Evolutionary conservation across 305 asterid genomes (phyloP).

Genomic region (Fraxinus angustifolia): DNA sequence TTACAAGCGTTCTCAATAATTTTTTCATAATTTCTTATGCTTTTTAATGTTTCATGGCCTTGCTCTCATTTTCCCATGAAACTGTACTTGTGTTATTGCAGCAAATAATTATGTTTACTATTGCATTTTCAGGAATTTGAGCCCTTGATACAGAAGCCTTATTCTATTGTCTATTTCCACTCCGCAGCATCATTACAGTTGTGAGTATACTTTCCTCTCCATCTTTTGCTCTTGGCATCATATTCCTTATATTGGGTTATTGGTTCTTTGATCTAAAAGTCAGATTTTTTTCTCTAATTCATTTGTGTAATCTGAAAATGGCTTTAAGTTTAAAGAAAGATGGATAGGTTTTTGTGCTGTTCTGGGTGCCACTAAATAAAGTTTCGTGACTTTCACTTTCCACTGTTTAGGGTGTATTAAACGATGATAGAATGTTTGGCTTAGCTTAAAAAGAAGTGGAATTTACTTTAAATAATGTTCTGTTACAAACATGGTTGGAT

Average conservation of each 20-base stretch:
- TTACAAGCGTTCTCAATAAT: slow-evolving; percentile 14
- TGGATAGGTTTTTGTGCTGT: not conserved
- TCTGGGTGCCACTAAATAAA: not conserved
- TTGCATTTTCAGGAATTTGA: slow-evolving; percentile 79
- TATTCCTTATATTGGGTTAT: not conserved
- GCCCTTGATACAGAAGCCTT: slow-evolving; percentile 95
- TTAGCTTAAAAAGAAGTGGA: not conserved
- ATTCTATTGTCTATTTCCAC: slow-evolving; percentile 81
- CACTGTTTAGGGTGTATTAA: not conserved
- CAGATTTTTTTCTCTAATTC: not conserved
- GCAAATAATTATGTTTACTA: not conserved
- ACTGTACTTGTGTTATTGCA: not conserved
- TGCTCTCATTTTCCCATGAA: slow-evolving; percentile 15
- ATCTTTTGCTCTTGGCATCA: not conserved
- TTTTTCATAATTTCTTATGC: not conserved
- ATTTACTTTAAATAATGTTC: not conserved
- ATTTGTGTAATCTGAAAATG: not conserved
- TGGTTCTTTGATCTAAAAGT: not conserved
- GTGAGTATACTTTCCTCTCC: slow-evolving; percentile 43
- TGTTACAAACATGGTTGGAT: not conserved
- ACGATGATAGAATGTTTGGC: not conserved
- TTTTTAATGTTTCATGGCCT: not conserved
- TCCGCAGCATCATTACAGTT: slow-evolving; percentile 87
- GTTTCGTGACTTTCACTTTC: not conserved
- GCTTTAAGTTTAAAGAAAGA: not conserved